Base-by-base conservation (phyloP, 176 grass and related monocot species). In the Triticum monococcum region DNA sequence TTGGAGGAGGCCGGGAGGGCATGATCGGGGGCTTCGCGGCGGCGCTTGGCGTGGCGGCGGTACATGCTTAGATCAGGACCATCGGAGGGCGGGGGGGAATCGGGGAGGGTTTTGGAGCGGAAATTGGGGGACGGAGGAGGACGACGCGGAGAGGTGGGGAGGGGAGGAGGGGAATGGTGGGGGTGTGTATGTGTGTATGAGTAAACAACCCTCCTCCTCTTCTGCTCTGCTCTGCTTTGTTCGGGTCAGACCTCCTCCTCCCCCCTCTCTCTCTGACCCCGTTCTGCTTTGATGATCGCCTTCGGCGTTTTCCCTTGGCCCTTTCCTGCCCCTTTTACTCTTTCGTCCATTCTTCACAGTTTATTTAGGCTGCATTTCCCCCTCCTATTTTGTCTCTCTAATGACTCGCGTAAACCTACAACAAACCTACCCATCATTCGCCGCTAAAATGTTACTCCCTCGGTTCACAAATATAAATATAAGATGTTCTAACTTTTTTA, bases 41-140 rank as follows among this genome's bases (percentile, higher is more conserved):
- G 90, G 90, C 90, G 90, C 90, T 91, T 91, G 72, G 90, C 80
- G 90, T 86, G 86, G 72, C 89, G 92, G 52, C 87, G 95, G 77
- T 59, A 84, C 90, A 91, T 91, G 78, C 86, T 88, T 79, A 91
- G 90, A 91, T 91, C 90, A 86, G 79, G 61, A 75, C 43, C 90
- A 91, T 91, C 86, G 82, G 78, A 14, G 64, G 64, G n/a, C 35
- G 8, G 75, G 35, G 33, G 37, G 62, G 77, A 80, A 88, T 88
- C 45, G 89, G 23, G 81, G 77, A 78, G 89, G 84, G 86, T 88
- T 79, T 87, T 83, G 80, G 61, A 87, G 60, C 59, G 80, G 85
- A 90, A 84, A 79, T 90, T 79, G 40, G 84, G 88, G 56, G 56
- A 59, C 54, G 87, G 65, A 46, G 74, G 74, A 56, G 66, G 40